phyloP scores from a whole-genome alignment of 805 yeast species.

The Blastobotrys parvus region DNA sequence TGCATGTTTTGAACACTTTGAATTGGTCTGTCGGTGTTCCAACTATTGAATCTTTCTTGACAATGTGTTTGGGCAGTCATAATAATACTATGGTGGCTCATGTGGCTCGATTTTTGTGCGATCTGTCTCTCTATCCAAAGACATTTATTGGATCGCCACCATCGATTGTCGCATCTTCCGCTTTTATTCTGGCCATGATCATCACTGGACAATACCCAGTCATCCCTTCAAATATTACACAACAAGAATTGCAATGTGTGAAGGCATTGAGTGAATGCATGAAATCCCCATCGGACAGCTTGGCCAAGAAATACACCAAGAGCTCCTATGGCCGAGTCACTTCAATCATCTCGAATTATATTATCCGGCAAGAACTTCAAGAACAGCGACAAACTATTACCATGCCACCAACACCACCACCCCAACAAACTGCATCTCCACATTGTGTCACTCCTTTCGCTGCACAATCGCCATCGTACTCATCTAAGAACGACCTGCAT shows the following conservation, averaged over 20 bases:
- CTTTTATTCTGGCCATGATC: constrained; percentile 20
- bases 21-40: constrained; percentile 69
- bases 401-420: constrained; percentile 3
- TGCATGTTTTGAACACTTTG: constrained; percentile 61
- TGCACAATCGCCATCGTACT: not conserved
- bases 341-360: constrained; percentile 25
- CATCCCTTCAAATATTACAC: constrained; percentile 10
- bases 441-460: constrained; percentile 4
- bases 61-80: constrained; percentile 17
- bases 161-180: constrained; percentile 30
- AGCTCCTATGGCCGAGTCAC: constrained; percentile 26
- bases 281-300: constrained; percentile 28
- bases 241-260: constrained; percentile 25
- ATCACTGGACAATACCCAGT: constrained; percentile 13
- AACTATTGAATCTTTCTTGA: constrained; percentile 39
- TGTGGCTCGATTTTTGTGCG: constrained; percentile 31
- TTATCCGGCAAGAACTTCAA: constrained; percentile 5
- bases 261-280: constrained; percentile 29
- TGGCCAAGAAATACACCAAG: constrained; percentile 32
- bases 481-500: constrained; percentile 2
- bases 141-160: constrained; percentile 24
- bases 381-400: not conserved
- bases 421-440: constrained; percentile 3
- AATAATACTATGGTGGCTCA: constrained; percentile 15
- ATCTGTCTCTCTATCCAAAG: constrained; percentile 29